Evolutionary conservation across 1,284 basidiomycete species (phyloP), one percentile per base, ranked within the genome.

Genomic region (Phlebopus sp.): DNA sequence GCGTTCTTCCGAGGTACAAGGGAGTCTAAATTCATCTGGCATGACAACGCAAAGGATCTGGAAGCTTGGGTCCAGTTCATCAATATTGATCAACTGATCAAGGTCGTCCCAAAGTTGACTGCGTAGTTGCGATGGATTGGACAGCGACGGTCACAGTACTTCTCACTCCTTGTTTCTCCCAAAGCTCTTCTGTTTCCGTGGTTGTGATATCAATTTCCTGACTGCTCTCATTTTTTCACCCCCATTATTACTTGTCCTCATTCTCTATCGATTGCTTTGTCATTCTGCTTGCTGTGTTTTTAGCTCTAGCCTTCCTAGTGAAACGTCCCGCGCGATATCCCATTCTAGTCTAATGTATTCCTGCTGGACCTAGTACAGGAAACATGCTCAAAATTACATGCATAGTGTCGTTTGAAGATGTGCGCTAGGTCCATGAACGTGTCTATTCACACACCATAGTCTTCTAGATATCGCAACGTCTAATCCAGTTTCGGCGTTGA

Each of bases 41-140:
- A 86, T 50, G 77, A 81, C 43, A 79, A 77, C 32, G 65, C 71
- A 38, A 79, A 81, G 58, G 79, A 86, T 39, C 64, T 89, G 50
- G 84, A 84, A 56, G 76, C 74, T 30, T 86, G 86, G 85, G 84
- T 88, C 15, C 86, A 89, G 68, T 90, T 88, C 56, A 82, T 90
- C 58, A 86, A 83, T 47, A 81, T 88, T 47, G 86, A 89, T 64
- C 84, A 87, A 64, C 79, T 90, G 69, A 73, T 87, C 59, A 84
- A 84, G 58, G 85, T 87, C 54, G 77, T 86, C 25, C 81, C 82
- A 15, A 88, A 87, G 67, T 67, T 88, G 52, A 76, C 74, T 42
- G 84, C 86, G 37, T 84, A 62, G 66, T 27, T n/a, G 10, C 21
- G 31, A 11, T 5, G 13, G 18, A 10, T 29, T 42, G 31, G 44